A percentile compares a stretch with the other conserved stretches of the same genome.
These are phyloP conservation scores for Botryotinia narcissicola DNA, from an alignment of 2,329 filamentous ascomycete species.

Conservation along the genomic window DNA sequence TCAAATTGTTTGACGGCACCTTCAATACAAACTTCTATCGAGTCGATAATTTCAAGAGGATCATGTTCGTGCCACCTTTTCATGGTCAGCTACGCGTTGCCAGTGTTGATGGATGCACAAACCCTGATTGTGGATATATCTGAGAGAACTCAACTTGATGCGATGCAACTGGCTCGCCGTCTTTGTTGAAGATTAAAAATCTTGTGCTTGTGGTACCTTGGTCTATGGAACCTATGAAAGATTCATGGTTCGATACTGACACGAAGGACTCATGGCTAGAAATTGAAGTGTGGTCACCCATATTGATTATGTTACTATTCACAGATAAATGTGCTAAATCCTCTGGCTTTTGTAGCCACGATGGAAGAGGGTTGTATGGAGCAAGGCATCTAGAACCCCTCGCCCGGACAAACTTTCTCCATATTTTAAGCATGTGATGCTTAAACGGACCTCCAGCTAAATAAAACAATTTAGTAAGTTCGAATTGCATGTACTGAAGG, in stretches of 20 bases:
- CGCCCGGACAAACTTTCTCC: neutral
- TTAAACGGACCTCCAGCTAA: neutral
- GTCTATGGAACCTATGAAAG: constrained; percentile 74
- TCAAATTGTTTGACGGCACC: constrained; percentile 70
- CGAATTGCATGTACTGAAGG: neutral
- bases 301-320: constrained; percentile 14
- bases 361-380: neutral
- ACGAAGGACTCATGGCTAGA: constrained; percentile 49
- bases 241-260: constrained; percentile 17
- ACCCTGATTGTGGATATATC: constrained; percentile 73
- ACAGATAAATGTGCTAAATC: neutral
- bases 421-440: neutral
- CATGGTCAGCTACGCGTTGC: constrained; percentile 1
- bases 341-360: constrained; percentile 10
- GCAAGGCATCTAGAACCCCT: neutral
- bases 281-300: constrained; percentile 16
- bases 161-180: constrained; percentile 65
- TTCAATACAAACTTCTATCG: constrained; percentile 78
- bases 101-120: constrained; percentile 36
- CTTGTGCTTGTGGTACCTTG: constrained; percentile 77
- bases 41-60: constrained; percentile 69
- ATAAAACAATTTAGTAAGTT: neutral
- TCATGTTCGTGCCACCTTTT: constrained; percentile 87
- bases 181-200: constrained; percentile 73
- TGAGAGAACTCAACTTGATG: constrained; percentile 77